Evolutionary conservation across 805 yeast species (phyloP).

Genomic region (Tetrapisispora namnaoensis): DNA sequence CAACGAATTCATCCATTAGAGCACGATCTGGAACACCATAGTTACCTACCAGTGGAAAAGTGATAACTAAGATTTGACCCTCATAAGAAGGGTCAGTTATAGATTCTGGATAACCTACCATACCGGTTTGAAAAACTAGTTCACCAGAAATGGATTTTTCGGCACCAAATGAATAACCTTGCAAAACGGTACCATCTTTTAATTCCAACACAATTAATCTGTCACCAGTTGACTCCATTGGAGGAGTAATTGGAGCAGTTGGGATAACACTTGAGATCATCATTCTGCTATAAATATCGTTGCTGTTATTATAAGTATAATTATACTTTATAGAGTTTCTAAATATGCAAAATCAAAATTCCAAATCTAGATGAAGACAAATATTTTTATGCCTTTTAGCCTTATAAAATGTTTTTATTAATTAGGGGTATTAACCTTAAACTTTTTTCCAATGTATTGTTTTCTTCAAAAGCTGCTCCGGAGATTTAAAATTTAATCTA

Average conservation of each 20-base stretch:
- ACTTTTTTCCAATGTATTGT: too few relatives aligned
- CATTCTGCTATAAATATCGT: background rate
- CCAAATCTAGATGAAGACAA: background rate
- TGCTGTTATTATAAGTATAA: background rate
- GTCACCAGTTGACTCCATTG: slow-evolving; percentile 75
- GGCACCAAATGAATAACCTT: slow-evolving; percentile 97
- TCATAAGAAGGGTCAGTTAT: slow-evolving; percentile 97
- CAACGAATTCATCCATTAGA: slow-evolving; percentile 61
- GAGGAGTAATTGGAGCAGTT: slow-evolving; percentile 82
- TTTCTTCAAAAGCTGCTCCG: too few relatives aligned
- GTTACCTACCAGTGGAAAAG: slow-evolving; percentile 95
- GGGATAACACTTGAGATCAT: slow-evolving; percentile 36
- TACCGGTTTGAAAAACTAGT: slow-evolving; percentile 97
- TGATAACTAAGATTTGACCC: slow-evolving; percentile 93
- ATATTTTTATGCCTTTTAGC: too few relatives aligned
- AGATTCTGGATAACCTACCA: slow-evolving; percentile 98
- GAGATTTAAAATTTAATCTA: background rate
- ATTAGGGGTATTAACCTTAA: too few relatives aligned
- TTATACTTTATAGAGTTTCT: too few relatives aligned
- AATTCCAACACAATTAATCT: slow-evolving; percentile 80
- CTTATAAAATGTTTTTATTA: background rate
- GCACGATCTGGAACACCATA: slow-evolving; percentile 96
- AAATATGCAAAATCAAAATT: too few relatives aligned
- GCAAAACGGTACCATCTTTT: slow-evolving; percentile 74
- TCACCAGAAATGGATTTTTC: slow-evolving; percentile 86